Evolutionary conservation across 163 green algal genomes (phyloP).

Genomic region (Scenedesmus sp.): DNA sequence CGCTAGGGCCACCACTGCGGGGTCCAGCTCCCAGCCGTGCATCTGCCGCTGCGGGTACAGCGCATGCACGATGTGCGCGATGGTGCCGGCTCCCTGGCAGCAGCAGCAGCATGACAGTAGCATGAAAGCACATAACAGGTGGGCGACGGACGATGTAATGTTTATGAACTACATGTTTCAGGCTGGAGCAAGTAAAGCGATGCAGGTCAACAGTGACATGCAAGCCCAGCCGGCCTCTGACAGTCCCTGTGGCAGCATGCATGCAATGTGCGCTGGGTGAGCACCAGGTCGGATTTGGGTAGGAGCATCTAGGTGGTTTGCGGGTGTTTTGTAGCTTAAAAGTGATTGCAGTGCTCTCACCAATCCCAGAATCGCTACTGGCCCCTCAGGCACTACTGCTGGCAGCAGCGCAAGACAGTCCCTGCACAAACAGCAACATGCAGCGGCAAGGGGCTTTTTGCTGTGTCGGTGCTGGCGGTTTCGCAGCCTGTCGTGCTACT

Average conservation of each 20-base stretch:
- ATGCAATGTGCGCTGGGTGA: no score
- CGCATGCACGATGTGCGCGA: conserved; percentile 41
- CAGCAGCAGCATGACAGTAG: background rate
- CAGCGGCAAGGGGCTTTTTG: background rate
- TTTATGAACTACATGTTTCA: background rate
- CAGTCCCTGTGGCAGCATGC: no score
- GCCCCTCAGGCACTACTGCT: conserved; percentile 37
- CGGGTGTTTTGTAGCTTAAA: background rate
- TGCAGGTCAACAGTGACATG: no score
- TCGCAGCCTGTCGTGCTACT: background rate
- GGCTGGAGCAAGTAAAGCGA: background rate
- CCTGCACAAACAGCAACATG: background rate
- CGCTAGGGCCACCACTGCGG: conserved; percentile 45
- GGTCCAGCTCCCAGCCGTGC: conserved; percentile 66
- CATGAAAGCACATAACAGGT: background rate
- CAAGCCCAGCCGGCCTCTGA: no score
- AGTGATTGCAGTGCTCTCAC: background rate
- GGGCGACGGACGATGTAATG: no score
- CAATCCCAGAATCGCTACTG: conserved; percentile 49
- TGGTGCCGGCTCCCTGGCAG: conserved; percentile 50
- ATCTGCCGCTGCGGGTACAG: conserved; percentile 37
- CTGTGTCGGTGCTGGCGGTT: background rate
- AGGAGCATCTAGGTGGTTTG: background rate
- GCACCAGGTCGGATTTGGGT: no score
- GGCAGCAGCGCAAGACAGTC: conserved; percentile 43